These are phyloP conservation scores for Albizia julibrissin DNA, from an alignment of 306 rosid species.

Conservation along the genomic window DNA sequence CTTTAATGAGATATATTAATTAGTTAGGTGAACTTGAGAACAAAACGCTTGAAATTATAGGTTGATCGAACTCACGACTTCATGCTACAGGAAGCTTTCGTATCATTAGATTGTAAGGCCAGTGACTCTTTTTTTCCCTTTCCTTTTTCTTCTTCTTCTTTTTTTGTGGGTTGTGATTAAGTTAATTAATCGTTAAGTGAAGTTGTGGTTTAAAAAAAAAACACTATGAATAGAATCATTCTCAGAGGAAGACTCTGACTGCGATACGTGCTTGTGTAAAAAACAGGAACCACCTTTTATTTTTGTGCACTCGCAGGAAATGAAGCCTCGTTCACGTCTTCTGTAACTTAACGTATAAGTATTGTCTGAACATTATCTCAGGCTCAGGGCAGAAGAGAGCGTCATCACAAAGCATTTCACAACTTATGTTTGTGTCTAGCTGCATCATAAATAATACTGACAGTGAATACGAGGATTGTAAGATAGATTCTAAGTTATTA, in stretches of 20 bases:
- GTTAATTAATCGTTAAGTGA: too few relatives aligned
- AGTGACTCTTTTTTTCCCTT: too few relatives aligned
- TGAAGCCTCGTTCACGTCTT: not conserved
- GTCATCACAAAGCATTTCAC: not conserved
- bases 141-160: too few relatives aligned
- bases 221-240: not conserved
- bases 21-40: not conserved
- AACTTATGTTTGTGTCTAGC: not conserved
- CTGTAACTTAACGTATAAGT: not conserved
- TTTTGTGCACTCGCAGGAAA: not conserved
- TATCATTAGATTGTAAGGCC: too few relatives aligned
- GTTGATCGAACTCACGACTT: too few relatives aligned
- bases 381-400: not conserved
- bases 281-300: not conserved
- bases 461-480: not conserved
- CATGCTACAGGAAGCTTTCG: too few relatives aligned
- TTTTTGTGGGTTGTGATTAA: not conserved
- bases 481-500: too few relatives aligned
- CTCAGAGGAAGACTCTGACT: not conserved
- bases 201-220: not conserved
- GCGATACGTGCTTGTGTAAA: not conserved
- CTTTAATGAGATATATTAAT: not conserved
- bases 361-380: constrained; percentile 1
- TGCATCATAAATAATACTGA: not conserved
- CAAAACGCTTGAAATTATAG: not conserved